A percentile compares a stretch with the other conserved stretches of the same genome.
Evolutionary conservation across 257 asterid genomes (phyloP).

Genomic region (Nicotiana attenuata): DNA sequence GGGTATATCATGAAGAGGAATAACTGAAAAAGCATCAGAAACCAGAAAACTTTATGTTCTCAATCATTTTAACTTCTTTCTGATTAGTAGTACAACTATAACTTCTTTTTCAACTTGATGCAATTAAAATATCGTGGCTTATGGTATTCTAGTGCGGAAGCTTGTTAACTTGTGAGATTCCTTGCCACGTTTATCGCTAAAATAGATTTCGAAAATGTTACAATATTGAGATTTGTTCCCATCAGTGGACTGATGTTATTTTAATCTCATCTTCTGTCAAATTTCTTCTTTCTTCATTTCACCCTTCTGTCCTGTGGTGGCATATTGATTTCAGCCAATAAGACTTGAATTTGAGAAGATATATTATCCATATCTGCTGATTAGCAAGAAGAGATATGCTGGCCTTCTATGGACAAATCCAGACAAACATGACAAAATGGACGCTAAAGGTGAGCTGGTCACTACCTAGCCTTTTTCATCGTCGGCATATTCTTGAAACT

Average conservation of each 20-base stretch:
- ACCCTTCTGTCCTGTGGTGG: constrained; percentile 11
- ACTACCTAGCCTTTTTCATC: constrained; percentile 15
- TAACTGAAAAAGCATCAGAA: background rate
- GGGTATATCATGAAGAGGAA: constrained; percentile 1
- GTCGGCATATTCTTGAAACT: background rate
- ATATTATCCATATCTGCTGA: constrained; percentile 82
- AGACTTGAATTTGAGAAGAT: constrained; percentile 97
- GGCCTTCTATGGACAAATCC: constrained; percentile 99
- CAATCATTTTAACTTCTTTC: background rate
- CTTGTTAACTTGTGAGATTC: background rate
- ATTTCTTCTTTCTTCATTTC: background rate
- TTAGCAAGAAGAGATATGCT: constrained; percentile 99
- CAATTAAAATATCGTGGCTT: background rate
- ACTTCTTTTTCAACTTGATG: background rate
- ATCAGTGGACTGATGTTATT: background rate
- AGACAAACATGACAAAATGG: constrained; percentile 91
- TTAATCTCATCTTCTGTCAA: background rate
- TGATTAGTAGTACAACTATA: background rate
- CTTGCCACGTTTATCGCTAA: background rate
- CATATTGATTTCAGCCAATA: constrained; percentile 60
- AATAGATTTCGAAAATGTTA: background rate
- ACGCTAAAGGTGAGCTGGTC: constrained; percentile 73
- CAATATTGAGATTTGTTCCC: background rate
- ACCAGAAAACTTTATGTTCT: background rate
- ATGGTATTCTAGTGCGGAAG: background rate